These are phyloP conservation scores for Rhodotorula graminis DNA, from an alignment of 768 basidiomycete species.

Conservation along the genomic window DNA sequence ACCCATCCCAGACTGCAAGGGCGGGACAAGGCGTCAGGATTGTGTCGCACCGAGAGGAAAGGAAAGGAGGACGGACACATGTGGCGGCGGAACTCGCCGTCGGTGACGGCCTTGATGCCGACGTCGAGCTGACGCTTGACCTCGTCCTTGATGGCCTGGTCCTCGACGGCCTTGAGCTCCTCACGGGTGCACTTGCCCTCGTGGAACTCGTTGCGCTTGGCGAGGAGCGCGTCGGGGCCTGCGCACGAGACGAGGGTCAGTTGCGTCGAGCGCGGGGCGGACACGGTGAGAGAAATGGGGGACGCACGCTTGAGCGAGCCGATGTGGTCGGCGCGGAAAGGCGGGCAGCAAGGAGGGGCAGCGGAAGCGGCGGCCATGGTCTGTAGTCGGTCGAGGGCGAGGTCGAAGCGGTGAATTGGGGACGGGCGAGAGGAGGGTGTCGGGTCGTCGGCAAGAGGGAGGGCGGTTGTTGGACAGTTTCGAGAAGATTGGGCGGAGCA, in stretches of 20 bases:
- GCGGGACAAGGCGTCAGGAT: no score
- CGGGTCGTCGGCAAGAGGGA: no score
- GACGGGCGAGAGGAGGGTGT: no score
- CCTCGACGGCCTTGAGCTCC: slow-evolving; percentile 40
- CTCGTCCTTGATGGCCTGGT: slow-evolving; percentile 38
- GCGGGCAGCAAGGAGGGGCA: slow-evolving; percentile 19
- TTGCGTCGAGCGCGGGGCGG: background rate
- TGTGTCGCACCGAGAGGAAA: no score
- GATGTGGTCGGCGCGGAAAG: slow-evolving; percentile 43
- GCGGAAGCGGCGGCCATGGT: background rate
- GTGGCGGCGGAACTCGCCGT: slow-evolving; percentile 42
- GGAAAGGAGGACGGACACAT: slow-evolving; percentile 5
- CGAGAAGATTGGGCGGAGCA: no score
- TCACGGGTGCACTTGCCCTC: slow-evolving; percentile 33
- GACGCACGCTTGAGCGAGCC: slow-evolving; percentile 41
- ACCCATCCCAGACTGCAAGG: slow-evolving; percentile 51
- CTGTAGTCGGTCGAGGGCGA: no score
- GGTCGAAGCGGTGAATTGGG: background rate
- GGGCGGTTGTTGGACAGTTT: no score
- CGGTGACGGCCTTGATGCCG: slow-evolving; percentile 38
- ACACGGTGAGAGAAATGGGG: background rate
- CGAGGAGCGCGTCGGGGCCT: slow-evolving; percentile 39
- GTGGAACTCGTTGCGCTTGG: slow-evolving; percentile 35
- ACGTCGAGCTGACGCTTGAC: slow-evolving; percentile 29
- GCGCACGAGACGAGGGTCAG: background rate